phyloP scores from a whole-genome alignment of 371 early-diverging fungal genomes.

The Dinochytrium kinnereticum region DNA sequence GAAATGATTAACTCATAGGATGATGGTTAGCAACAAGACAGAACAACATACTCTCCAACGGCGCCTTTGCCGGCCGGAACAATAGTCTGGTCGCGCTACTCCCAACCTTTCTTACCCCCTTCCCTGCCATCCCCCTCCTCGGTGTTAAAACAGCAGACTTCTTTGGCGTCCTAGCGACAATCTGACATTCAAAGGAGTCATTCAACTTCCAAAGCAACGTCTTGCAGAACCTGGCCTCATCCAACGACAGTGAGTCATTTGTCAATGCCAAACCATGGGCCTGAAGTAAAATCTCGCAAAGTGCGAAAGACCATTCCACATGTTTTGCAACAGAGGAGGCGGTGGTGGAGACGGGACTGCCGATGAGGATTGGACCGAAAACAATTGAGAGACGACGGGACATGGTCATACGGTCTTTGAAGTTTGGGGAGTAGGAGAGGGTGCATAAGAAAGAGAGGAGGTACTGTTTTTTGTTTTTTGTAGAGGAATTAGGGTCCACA shows the following conservation, averaged over 20 bases:
- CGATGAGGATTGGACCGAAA: background rate
- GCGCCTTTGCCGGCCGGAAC: background rate
- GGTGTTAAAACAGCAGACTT: background rate
- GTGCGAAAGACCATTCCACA: background rate
- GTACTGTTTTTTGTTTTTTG: too few species aligned
- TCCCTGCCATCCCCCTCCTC: background rate
- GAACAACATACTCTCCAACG: background rate
- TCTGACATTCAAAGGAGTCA: background rate
- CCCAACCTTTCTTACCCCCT: background rate
- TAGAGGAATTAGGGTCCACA: too few species aligned
- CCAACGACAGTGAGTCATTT: background rate
- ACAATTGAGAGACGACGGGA: background rate
- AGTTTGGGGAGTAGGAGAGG: background rate
- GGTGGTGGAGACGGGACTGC: background rate
- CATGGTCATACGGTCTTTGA: background rate
- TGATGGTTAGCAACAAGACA: background rate
- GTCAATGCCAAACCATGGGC: background rate
- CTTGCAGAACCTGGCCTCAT: background rate
- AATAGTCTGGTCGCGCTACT: background rate
- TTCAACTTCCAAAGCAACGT: background rate
- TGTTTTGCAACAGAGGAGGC: background rate
- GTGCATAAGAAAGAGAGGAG: constrained; percentile 1
- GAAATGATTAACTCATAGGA: background rate
- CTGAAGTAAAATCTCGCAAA: background rate
- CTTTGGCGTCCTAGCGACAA: background rate